Conservation (phyloP, 176 grass and related monocot species). For the Bothriochloa decipiens region DNA sequence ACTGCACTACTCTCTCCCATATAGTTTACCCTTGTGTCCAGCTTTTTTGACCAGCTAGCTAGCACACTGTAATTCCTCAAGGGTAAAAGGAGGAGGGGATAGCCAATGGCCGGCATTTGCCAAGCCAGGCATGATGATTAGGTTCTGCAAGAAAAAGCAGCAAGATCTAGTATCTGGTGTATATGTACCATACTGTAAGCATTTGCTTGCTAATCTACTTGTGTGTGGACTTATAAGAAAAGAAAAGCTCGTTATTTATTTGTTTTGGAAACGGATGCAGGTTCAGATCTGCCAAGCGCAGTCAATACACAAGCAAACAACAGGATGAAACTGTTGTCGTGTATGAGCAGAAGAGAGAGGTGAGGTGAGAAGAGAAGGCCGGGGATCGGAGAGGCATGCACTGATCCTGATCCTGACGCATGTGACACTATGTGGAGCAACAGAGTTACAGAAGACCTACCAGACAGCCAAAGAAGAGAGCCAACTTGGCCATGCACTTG, state of each 20-base stretch:
- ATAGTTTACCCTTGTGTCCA: slow-evolving; percentile 42
- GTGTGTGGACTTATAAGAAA: not conserved
- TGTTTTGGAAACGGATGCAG: slow-evolving; percentile 40
- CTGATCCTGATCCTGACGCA: slow-evolving; percentile 27
- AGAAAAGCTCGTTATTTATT: not conserved
- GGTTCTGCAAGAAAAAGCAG: slow-evolving; percentile 39
- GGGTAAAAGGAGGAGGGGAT: slow-evolving; percentile 24
- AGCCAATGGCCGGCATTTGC: slow-evolving; percentile 28
- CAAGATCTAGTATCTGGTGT: slow-evolving; percentile 22
- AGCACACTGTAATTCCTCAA: slow-evolving; percentile 41
- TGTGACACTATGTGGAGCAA: slow-evolving; percentile 72
- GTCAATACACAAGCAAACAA: slow-evolving; percentile 36
- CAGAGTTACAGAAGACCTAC: slow-evolving; percentile 54
- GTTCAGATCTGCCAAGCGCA: slow-evolving; percentile 40
- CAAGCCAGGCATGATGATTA: slow-evolving; percentile 40
- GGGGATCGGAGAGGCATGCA: not conserved
- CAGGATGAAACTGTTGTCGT: slow-evolving; percentile 44
- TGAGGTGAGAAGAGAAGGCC: not conserved
- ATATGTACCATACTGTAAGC: not conserved
- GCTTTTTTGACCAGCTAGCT: slow-evolving; percentile 47
- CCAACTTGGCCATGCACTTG: slow-evolving; percentile 48
- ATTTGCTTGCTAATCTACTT: not conserved
- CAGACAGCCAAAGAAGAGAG: slow-evolving; percentile 31
- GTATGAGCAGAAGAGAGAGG: not conserved
- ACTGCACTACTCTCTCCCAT: not conserved